Percentiles rank a stretch among this genome's conserved stretches.
Conservation (phyloP, 2,329 filamentous ascomycete species). For the Didymella sp. region DNA sequence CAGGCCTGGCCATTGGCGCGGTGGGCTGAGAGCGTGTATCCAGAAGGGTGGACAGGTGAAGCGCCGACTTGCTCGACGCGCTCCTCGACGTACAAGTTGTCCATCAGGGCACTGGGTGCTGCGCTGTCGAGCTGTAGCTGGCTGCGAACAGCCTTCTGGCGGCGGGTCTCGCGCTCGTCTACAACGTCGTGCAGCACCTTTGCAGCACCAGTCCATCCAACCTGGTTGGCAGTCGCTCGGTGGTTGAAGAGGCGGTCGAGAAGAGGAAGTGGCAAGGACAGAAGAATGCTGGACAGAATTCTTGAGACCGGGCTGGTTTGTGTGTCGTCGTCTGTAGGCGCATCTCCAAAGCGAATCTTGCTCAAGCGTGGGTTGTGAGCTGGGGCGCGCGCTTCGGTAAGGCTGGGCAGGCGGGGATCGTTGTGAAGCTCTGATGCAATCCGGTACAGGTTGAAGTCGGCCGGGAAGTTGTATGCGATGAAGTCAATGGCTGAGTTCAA, state of each 20-base stretch:
- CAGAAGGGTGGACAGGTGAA: slow-evolving; percentile 47
- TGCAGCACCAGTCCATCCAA: slow-evolving; percentile 50
- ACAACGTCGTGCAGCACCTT: slow-evolving; percentile 53
- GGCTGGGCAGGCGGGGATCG: slow-evolving; percentile 55
- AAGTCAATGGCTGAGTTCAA: slow-evolving; percentile 65
- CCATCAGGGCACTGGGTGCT: slow-evolving; percentile 29
- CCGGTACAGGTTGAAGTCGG: slow-evolving; percentile 66
- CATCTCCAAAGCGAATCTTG: slow-evolving; percentile 75
- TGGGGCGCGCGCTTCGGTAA: slow-evolving; percentile 46
- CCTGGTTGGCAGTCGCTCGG: slow-evolving; percentile 58
- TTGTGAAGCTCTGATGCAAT: slow-evolving; percentile 56
- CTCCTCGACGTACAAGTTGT: slow-evolving; percentile 43
- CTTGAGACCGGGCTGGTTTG: slow-evolving; percentile 52
- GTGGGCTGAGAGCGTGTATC: slow-evolving; percentile 41
- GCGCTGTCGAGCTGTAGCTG: slow-evolving; percentile 35
- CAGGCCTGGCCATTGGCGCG: slow-evolving; percentile 18
- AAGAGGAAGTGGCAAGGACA: slow-evolving; percentile 73
- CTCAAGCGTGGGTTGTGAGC: slow-evolving; percentile 62
- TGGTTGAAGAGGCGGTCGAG: slow-evolving; percentile 72
- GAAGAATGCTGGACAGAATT: slow-evolving; percentile 69
- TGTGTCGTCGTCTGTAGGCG: slow-evolving; percentile 56
- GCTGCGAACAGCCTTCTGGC: slow-evolving; percentile 41
- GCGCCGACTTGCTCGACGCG: slow-evolving; percentile 48
- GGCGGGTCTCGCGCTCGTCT: slow-evolving; percentile 53
- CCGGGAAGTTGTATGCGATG: slow-evolving; percentile 65